Evolutionary conservation across 176 grass and related monocot species (phyloP), one percentile per base, ranked within the genome.

Genomic region (Oryza meyeriana): DNA sequence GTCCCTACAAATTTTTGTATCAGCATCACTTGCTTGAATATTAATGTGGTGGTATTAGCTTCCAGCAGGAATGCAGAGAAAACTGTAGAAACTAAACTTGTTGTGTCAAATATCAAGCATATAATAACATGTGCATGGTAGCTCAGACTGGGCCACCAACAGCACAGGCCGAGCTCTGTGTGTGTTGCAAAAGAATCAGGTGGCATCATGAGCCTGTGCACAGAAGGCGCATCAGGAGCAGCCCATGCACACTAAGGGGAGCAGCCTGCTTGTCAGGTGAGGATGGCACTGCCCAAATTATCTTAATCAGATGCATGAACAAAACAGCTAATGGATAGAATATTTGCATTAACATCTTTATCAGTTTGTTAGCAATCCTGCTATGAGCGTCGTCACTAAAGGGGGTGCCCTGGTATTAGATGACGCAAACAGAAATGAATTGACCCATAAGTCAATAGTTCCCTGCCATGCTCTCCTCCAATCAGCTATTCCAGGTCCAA

Each of bases 1-100:
- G 90, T 98, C 69, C 96, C 96, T 98, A 88, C 50, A 93, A 91
- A 79, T 62, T 76, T 71, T 26, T 65, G 47, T 71, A 58, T 71
- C 76, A 41, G 16, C 6, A 5, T 66, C 67, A 47, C 28, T 76
- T 65, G n/a, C 27, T 57, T 89, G 64, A 28, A 77, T 12, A 64
- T 71, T 64, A 40, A 77, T 50, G 31, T 81, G 64, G 41, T 18
- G 57, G 55, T 41, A 76, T 80, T 13, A 1, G 28, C 65, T 11
- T 62, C 57, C 33, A 40, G 44, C 4, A 38, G 9, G 42, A 40
- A 84, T 5, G 8, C 4, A 0, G 13, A 10, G 2, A 22, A 30
- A 75, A 36, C 50, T 80, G 12, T 41, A 83, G 25, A 65, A 28
- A n/a, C 11, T 29, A 27, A 25, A 75, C 29, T 50, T 35, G 38